These are phyloP conservation scores for Phoenix roebelenii DNA, from an alignment of 176 grass and related monocot species.

Conservation along the genomic window DNA sequence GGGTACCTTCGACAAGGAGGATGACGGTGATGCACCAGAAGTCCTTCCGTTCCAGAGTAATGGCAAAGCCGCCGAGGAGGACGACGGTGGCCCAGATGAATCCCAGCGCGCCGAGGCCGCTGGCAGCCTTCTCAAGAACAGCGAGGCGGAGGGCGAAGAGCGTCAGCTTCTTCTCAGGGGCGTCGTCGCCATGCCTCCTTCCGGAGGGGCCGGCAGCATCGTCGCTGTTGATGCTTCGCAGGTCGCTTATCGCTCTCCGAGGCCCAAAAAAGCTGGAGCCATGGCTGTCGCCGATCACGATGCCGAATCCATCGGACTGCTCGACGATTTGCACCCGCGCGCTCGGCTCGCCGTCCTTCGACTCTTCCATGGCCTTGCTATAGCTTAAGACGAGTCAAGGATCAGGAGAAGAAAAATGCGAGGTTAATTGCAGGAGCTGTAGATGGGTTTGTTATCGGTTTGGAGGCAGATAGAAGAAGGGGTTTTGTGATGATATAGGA, in stretches of 20 bases:
- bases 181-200: background rate
- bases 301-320: slow-evolving; percentile 22
- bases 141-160: slow-evolving; percentile 66
- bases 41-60: slow-evolving; percentile 40
- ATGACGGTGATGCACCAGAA: slow-evolving; percentile 75
- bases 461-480: too few relatives aligned
- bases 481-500: too few relatives aligned
- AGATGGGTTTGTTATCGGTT: too few relatives aligned
- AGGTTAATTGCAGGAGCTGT: too few relatives aligned
- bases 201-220: too few relatives aligned
- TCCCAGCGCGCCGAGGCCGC: slow-evolving; percentile 63
- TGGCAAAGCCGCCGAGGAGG: slow-evolving; percentile 73
- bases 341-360: too few relatives aligned
- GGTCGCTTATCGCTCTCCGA: slow-evolving; percentile 25
- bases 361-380: too few relatives aligned
- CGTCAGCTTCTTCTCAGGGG: slow-evolving; percentile 56
- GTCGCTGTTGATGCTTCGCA: background rate
- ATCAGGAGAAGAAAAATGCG: too few relatives aligned
- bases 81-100: slow-evolving; percentile 95
- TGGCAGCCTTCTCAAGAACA: slow-evolving; percentile 74
- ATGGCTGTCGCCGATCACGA: slow-evolving; percentile 5
- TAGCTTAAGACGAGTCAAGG: too few relatives aligned
- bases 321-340: slow-evolving; percentile 33
- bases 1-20: slow-evolving; percentile 61
- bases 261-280: slow-evolving; percentile 55